These are phyloP conservation scores for Nepenthes gracilis DNA, from an alignment of 148 eudicot genomes.

Conservation along the genomic window DNA sequence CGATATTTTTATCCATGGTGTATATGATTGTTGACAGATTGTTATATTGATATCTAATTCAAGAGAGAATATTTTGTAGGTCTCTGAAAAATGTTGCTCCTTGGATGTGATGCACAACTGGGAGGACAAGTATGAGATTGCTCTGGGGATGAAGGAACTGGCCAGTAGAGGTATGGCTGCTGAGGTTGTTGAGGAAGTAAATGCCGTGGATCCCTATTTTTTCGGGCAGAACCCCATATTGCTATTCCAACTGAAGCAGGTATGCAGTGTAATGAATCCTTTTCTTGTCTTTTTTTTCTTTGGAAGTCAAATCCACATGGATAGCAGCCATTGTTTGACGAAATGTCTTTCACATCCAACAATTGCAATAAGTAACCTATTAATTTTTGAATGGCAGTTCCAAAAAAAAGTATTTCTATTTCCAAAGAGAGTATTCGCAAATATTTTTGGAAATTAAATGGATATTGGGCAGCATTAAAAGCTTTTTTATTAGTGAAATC, in stretches of 20 bases:
- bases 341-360: too few species aligned
- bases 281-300: not conserved
- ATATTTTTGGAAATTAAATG: too few species aligned
- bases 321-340: too few species aligned
- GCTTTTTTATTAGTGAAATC: too few species aligned
- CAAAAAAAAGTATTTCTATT: too few species aligned
- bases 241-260: constrained; percentile 95
- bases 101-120: constrained; percentile 14
- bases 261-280: constrained; percentile 6
- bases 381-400: too few species aligned
- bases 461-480: too few species aligned
- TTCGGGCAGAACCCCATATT: constrained; percentile 48
- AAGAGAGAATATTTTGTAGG: constrained; percentile 19
- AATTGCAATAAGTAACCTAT: too few species aligned
- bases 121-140: constrained; percentile 49
- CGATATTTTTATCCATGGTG: too few species aligned
- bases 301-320: too few species aligned
- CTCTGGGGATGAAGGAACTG: constrained; percentile 71
- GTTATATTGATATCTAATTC: not conserved
- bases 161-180: constrained; percentile 80
- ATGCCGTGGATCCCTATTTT: constrained; percentile 57
- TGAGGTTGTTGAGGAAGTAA: constrained; percentile 82
- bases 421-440: too few species aligned
- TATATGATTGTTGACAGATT: too few species aligned
- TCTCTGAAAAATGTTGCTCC: constrained; percentile 14